phyloP scores from a whole-genome alignment of 1,284 basidiomycete genomes.

The Meira nashicola region DNA sequence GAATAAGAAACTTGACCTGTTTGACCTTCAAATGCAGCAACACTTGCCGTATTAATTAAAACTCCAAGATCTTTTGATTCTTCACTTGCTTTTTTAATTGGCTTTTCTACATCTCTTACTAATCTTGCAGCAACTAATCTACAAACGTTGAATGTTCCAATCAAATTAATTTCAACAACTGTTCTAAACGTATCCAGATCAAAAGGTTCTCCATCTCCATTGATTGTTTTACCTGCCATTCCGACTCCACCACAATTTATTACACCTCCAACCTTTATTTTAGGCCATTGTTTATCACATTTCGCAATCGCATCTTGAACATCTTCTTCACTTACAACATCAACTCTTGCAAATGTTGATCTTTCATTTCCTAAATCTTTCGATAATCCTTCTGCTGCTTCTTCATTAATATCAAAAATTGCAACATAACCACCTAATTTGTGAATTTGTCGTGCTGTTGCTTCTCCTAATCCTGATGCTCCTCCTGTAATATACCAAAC shows the following conservation, averaged over 20 bases:
- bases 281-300: slow-evolving; percentile 31
- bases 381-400: slow-evolving; percentile 20
- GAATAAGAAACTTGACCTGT: slow-evolving; percentile 51
- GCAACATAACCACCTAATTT: slow-evolving; percentile 36
- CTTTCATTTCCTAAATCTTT: slow-evolving; percentile 15
- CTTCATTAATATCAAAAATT: slow-evolving; percentile 41
- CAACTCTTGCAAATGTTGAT: slow-evolving; percentile 34
- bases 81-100: slow-evolving; percentile 24
- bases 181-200: slow-evolving; percentile 44
- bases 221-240: slow-evolving; percentile 51
- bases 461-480: slow-evolving; percentile 48
- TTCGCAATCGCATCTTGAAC: slow-evolving; percentile 34
- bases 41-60: slow-evolving; percentile 29
- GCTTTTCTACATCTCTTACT: slow-evolving; percentile 28
- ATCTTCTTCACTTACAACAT: slow-evolving; percentile 44
- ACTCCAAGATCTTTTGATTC: slow-evolving; percentile 47
- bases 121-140: slow-evolving; percentile 49
- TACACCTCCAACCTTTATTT: slow-evolving; percentile 43
- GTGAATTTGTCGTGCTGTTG: slow-evolving; percentile 32
- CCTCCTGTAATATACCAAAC: slow-evolving; percentile 46
- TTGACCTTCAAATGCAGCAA: slow-evolving; percentile 53
- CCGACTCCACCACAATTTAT: slow-evolving; percentile 52
- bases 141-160: slow-evolving; percentile 53
- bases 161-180: slow-evolving; percentile 49
- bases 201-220: slow-evolving; percentile 45